These are phyloP conservation scores for Silene latifolia DNA, from an alignment of 148 eudicot genomes.

Conservation along the genomic window DNA sequence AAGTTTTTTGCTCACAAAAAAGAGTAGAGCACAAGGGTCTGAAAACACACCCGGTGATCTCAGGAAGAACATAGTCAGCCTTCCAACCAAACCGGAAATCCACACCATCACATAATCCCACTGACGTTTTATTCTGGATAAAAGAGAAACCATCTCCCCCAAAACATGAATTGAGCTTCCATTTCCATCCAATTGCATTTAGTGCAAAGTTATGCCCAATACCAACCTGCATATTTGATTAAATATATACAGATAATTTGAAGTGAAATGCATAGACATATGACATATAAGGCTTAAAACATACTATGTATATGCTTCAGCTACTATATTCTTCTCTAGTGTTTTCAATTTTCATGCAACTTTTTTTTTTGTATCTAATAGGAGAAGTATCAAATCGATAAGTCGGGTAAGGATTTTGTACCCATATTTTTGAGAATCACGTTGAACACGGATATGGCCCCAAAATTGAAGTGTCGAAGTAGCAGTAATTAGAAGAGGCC, in stretches of 20 bases:
- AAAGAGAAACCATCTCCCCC: constrained; percentile 84
- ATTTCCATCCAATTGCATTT: constrained; percentile 79
- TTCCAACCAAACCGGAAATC: constrained; percentile 97
- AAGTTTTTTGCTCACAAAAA: no score
- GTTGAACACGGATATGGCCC: not conserved
- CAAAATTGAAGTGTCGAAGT: not conserved
- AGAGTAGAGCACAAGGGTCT: not conserved
- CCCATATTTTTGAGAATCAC: not conserved
- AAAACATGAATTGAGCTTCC: constrained; percentile 83
- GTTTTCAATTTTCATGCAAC: not conserved
- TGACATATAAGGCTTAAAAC: not conserved
- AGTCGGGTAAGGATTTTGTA: not conserved
- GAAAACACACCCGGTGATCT: constrained; percentile 67
- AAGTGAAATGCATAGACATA: not conserved
- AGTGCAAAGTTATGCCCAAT: constrained; percentile 73
- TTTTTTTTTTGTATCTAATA: no score
- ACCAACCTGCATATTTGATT: constrained; percentile 58
- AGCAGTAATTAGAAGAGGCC: not conserved
- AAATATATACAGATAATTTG: not conserved
- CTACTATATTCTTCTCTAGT: not conserved
- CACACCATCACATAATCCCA: constrained; percentile 77
- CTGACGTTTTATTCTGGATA: constrained; percentile 74
- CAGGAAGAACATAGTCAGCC: constrained; percentile 93
- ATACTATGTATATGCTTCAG: not conserved
- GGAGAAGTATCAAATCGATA: no score